These are phyloP conservation scores for Penicillium odoratum DNA, from an alignment of 495 filamentous ascomycete genomes.

Conservation along the genomic window DNA sequence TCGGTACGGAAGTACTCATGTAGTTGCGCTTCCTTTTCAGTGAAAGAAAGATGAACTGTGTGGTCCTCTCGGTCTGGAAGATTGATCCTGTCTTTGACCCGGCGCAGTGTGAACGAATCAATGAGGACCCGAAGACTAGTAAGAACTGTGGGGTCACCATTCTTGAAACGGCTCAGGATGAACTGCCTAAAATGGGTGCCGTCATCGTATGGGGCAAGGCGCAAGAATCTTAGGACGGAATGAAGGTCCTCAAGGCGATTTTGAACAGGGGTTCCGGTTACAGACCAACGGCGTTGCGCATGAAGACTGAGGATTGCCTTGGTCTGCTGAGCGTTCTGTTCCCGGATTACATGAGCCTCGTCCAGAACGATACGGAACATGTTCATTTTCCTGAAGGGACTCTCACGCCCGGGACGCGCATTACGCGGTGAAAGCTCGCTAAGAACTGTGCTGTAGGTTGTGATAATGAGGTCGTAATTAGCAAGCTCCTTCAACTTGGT, in stretches of 20 bases:
- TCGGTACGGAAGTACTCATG: slow-evolving; percentile 64
- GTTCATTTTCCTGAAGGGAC: slow-evolving; percentile 69
- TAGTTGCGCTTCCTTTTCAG: slow-evolving; percentile 51
- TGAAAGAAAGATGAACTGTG: slow-evolving; percentile 61
- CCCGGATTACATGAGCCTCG: slow-evolving; percentile 92
- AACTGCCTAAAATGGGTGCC: slow-evolving; percentile 68
- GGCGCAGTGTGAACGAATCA: slow-evolving; percentile 87
- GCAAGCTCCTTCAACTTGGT: slow-evolving; percentile 67
- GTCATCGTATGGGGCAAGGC: slow-evolving; percentile 83
- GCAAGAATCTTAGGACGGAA: slow-evolving; percentile 86
- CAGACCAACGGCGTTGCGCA: slow-evolving; percentile 86
- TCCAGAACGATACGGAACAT: slow-evolving; percentile 97
- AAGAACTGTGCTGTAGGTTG: slow-evolving; percentile 85
- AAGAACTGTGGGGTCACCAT: slow-evolving; percentile 75
- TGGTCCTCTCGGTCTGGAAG: slow-evolving; percentile 71
- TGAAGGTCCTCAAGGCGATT: slow-evolving; percentile 90
- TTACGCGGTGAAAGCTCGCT: slow-evolving; percentile 66
- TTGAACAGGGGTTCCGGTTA: slow-evolving; percentile 89
- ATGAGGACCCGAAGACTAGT: slow-evolving; percentile 87
- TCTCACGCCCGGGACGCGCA: slow-evolving; percentile 59
- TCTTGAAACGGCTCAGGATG: slow-evolving; percentile 77
- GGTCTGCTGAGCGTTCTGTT: slow-evolving; percentile 75
- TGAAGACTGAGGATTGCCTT: slow-evolving; percentile 81
- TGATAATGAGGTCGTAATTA: slow-evolving; percentile 79
- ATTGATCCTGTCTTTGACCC: slow-evolving; percentile 86